Percentiles rank a stretch among this genome's conserved stretches.
These are phyloP conservation scores for Neopestalotiopsis sp. DNA, from an alignment of 2,329 filamentous ascomycete species.

Conservation along the genomic window DNA sequence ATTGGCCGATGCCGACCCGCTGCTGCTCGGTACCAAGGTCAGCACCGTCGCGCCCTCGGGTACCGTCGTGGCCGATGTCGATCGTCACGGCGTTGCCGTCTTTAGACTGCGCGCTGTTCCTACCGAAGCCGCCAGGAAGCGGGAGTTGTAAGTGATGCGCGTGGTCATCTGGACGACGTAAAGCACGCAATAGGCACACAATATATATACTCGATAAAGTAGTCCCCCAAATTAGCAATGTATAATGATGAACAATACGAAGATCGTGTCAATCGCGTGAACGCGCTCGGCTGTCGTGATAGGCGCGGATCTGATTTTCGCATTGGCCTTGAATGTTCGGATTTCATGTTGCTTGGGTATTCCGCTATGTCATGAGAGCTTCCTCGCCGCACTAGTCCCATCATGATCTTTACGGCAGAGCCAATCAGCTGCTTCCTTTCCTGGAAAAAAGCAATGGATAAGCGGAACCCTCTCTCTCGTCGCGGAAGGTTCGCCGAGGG, in stretches of 20 bases:
- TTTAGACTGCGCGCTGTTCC: slow-evolving; percentile 47
- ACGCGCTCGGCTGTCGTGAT: too few species aligned
- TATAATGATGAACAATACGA: not conserved
- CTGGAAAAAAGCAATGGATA: too few species aligned
- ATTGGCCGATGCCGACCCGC: slow-evolving; percentile 43
- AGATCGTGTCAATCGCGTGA: too few species aligned
- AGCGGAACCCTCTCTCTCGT: too few species aligned
- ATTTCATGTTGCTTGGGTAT: too few species aligned
- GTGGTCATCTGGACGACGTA: not conserved
- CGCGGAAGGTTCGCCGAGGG: too few species aligned
- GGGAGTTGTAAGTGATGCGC: slow-evolving; percentile 19
- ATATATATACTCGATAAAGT: not conserved
- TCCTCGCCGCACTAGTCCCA: too few species aligned
- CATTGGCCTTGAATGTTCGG: too few species aligned
- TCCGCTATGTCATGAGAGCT: too few species aligned
- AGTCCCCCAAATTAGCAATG: not conserved
- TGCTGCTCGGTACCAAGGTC: slow-evolving; percentile 52
- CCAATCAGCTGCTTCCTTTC: too few species aligned
- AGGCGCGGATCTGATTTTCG: too few species aligned
- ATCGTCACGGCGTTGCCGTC: slow-evolving; percentile 54
- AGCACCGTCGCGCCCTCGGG: slow-evolving; percentile 46
- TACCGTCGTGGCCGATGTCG: slow-evolving; percentile 47
- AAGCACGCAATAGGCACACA: not conserved
- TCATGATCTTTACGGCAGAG: too few species aligned
- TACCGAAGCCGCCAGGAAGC: slow-evolving; percentile 37